Conservation (phyloP, 352 stramenopile genomes). For the Phytophthora podocarpi region DNA sequence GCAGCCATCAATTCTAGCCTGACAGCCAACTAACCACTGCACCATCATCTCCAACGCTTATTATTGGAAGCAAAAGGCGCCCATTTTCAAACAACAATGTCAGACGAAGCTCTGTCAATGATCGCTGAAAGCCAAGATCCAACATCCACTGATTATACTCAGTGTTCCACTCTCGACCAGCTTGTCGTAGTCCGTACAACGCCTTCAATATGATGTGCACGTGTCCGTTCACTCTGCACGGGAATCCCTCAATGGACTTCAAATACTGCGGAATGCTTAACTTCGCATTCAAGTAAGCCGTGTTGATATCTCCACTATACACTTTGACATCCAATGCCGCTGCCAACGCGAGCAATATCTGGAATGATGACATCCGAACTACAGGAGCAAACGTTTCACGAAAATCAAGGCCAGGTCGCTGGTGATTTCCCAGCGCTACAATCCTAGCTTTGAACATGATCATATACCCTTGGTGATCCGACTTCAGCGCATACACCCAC, state of each 20-base stretch:
- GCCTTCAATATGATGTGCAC: not conserved
- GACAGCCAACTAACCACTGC: too few relatives aligned
- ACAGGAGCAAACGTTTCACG: not conserved
- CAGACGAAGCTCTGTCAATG: constrained; percentile 1
- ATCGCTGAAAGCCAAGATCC: not conserved
- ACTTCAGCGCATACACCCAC: constrained; percentile 1
- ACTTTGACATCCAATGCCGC: not conserved
- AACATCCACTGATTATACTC: not conserved
- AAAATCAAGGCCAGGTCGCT: not conserved
- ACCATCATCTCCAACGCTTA: too few relatives aligned
- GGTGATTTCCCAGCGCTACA: not conserved
- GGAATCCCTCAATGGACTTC: not conserved
- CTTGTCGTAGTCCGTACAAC: constrained; percentile 11
- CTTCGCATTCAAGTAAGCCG: not conserved
- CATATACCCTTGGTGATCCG: not conserved
- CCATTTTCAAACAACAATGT: too few relatives aligned
- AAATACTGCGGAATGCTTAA: constrained; percentile 2
- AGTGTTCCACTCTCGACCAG: constrained; percentile 1
- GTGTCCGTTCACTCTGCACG: not conserved
- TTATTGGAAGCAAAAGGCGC: too few relatives aligned
- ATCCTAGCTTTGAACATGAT: not conserved
- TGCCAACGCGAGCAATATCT: constrained; percentile 6
- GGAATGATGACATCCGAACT: not conserved
- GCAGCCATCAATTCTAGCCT: too few relatives aligned
- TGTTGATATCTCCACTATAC: constrained; percentile 1